Base-by-base conservation (phyloP, 2,329 filamentous ascomycete genomes). In the Aquanectria penicillioides region DNA sequence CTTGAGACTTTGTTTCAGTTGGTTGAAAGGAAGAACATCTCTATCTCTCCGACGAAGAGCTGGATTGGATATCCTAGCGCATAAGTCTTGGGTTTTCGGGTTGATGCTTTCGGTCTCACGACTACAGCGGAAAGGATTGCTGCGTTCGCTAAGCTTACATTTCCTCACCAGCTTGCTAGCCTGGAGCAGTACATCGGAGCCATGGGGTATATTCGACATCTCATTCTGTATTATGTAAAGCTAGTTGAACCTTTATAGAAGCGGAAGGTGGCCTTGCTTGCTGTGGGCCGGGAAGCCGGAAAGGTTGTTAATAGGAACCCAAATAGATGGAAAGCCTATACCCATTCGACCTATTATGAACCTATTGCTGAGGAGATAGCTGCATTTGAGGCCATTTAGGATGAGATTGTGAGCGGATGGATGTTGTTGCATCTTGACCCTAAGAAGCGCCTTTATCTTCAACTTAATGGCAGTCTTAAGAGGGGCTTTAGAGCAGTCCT, bases 51-150 rank as follows among this genome's bases (percentile, higher is more conserved):
- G 5, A 40, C 38, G 23, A 50, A 50, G 23, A 50, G 46, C 9
- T 49, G 22, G 46, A 38, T 49, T n/a, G 33, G 33, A n/a, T 49
- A 49, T 9, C 22, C 46, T 28, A 49, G 46, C 11, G 46, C 46
- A 17, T n/a, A 49, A 12, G 11, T 51, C 1, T 11, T 51, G 2
- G 20, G 48, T 36, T 51, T 51, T 13, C 15, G 11, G 5, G 17
- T 51, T n/a, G 25, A 51, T 23, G 26, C 18, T 10, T 20, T 51
- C 11, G 25, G 48, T 4, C 11, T 51, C 3, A 40, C 15, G 5
- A 51, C 23, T 3, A 51, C 25, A 20, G 23, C 13, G 3, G 34
- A 51, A 18, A 3, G 36, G 11, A 31, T 51, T 3, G 48, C 34
- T 2, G 48, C 26, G 2, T 41, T 51, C 8, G 17, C 25, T 4